A percentile compares a stretch with the other conserved stretches of the same genome.
Conservation (phyloP, 306 rosid species). For the Vigna hirtella region DNA sequence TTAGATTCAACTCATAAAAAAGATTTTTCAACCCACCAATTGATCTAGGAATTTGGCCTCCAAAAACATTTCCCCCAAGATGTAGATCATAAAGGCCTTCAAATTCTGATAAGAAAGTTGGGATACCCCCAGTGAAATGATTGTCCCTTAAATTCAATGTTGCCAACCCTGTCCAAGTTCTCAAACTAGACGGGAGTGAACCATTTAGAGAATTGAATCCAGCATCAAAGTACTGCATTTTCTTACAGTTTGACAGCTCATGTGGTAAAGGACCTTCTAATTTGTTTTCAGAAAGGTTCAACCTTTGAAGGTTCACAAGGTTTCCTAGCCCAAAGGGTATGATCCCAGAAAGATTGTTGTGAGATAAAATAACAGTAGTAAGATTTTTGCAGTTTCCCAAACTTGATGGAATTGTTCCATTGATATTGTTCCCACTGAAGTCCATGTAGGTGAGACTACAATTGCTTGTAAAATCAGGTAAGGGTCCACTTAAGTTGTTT, state of each 20-base stretch:
- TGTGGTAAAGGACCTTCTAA: slow-evolving; percentile 47
- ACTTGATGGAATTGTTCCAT: slow-evolving; percentile 37
- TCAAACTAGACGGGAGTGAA: slow-evolving; percentile 14
- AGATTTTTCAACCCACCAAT: slow-evolving; percentile 56
- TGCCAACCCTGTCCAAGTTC: background rate
- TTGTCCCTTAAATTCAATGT: slow-evolving; percentile 56
- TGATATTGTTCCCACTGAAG: slow-evolving; percentile 51
- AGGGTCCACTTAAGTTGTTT: slow-evolving; percentile 48
- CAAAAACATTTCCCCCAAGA: slow-evolving; percentile 68
- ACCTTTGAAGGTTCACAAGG: slow-evolving; percentile 48
- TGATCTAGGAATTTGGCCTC: slow-evolving; percentile 67
- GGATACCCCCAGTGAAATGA: slow-evolving; percentile 60
- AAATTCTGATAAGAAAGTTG: slow-evolving; percentile 52
- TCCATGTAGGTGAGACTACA: slow-evolving; percentile 44
- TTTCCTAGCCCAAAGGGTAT: slow-evolving; percentile 62
- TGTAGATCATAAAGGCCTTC: slow-evolving; percentile 53
- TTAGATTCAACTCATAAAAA: slow-evolving; percentile 60
- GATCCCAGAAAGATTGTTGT: slow-evolving; percentile 54
- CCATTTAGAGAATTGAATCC: slow-evolving; percentile 29
- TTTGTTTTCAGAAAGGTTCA: slow-evolving; percentile 59
- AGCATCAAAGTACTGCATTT: slow-evolving; percentile 6
- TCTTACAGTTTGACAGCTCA: slow-evolving; percentile 11
- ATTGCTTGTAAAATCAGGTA: slow-evolving; percentile 29
- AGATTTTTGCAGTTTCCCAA: slow-evolving; percentile 57
- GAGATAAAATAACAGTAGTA: slow-evolving; percentile 53